Percentiles rank a stretch among this genome's conserved stretches.
Conservation (phyloP, 1,284 basidiomycete species). For the Boletus smithii region DNA sequence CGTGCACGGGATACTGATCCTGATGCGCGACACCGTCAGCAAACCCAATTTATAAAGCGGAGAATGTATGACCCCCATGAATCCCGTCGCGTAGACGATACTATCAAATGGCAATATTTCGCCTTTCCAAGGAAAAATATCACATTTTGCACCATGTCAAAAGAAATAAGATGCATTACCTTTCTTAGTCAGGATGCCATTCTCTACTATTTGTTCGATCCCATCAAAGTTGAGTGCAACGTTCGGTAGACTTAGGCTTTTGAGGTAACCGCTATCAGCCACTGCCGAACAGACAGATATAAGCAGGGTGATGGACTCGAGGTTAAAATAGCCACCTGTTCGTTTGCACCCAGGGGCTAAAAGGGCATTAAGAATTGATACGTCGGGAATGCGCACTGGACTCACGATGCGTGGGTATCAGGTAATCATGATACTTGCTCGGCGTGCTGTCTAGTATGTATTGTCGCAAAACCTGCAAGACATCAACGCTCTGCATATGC, state of each 20-base stretch:
- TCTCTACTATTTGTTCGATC: conserved; percentile 37
- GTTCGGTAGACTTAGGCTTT: conserved; percentile 41
- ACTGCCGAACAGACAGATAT: conserved; percentile 21
- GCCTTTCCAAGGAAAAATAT: conserved; percentile 19
- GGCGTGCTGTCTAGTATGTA: conserved; percentile 36
- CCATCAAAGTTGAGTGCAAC: conserved; percentile 39
- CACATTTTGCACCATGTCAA: not conserved
- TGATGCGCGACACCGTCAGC: conserved; percentile 11
- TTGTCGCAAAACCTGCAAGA: conserved; percentile 24
- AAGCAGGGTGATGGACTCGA: not conserved
- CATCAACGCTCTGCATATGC: not conserved
- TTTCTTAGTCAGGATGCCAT: conserved; percentile 37
- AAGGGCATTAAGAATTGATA: not conserved
- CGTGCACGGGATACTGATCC: conserved; percentile 29
- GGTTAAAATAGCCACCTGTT: conserved; percentile 13
- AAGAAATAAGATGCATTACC: conserved; percentile 24
- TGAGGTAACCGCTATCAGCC: conserved; percentile 40
- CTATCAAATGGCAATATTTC: conserved; percentile 31
- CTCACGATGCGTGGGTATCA: conserved; percentile 39
- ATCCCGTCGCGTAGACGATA: conserved; percentile 36
- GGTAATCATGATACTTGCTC: conserved; percentile 33
- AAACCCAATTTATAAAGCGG: not conserved
- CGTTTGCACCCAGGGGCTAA: conserved; percentile 42
- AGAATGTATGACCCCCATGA: conserved; percentile 21
- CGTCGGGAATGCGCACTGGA: not conserved